Conservation (phyloP, 2,329 filamentous ascomycete species). For the Fulvia fulva region DNA sequence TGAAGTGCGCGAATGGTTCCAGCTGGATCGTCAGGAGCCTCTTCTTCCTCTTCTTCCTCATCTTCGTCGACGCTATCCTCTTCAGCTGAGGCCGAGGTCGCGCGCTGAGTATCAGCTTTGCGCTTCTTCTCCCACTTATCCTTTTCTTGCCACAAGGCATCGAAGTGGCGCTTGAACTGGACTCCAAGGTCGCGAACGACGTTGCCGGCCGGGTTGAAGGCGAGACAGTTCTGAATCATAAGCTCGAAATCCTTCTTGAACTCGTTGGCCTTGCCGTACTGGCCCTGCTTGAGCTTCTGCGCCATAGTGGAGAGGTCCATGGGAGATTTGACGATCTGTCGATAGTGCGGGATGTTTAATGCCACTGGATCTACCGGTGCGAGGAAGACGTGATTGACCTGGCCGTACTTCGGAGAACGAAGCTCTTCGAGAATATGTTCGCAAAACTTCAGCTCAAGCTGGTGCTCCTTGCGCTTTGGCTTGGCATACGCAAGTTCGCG, state of each 20-base stretch:
- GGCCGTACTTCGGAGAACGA: slow-evolving; percentile 66
- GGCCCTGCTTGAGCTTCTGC: slow-evolving; percentile 69
- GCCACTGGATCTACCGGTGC: slow-evolving; percentile 88
- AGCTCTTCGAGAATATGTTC: slow-evolving; percentile 76
- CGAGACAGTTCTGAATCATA: slow-evolving; percentile 85
- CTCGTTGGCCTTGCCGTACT: slow-evolving; percentile 78
- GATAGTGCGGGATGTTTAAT: slow-evolving; percentile 87
- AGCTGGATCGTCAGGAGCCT: slow-evolving; percentile 39
- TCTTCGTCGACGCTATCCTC: slow-evolving; percentile 67
- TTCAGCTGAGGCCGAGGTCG: slow-evolving; percentile 62
- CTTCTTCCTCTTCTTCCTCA: slow-evolving; percentile 55
- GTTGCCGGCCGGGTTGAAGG: slow-evolving; percentile 81
- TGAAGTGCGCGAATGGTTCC: slow-evolving; percentile 66
- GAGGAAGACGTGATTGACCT: slow-evolving; percentile 70
- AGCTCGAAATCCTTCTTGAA: slow-evolving; percentile 78
- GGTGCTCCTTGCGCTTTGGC: slow-evolving; percentile 85
- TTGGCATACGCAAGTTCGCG: slow-evolving; percentile 90
- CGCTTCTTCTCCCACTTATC: slow-evolving; percentile 75
- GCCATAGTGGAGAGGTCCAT: slow-evolving; percentile 90
- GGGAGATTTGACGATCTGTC: slow-evolving; percentile 89
- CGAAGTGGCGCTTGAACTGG: slow-evolving; percentile 70
- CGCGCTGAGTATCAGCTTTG: slow-evolving; percentile 60
- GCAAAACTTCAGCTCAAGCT: slow-evolving; percentile 85
- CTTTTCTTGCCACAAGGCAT: slow-evolving; percentile 72
- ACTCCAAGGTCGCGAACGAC: slow-evolving; percentile 69